phyloP scores from a whole-genome alignment of 805 yeast genomes.

The Scheffersomyces amazonensis region DNA sequence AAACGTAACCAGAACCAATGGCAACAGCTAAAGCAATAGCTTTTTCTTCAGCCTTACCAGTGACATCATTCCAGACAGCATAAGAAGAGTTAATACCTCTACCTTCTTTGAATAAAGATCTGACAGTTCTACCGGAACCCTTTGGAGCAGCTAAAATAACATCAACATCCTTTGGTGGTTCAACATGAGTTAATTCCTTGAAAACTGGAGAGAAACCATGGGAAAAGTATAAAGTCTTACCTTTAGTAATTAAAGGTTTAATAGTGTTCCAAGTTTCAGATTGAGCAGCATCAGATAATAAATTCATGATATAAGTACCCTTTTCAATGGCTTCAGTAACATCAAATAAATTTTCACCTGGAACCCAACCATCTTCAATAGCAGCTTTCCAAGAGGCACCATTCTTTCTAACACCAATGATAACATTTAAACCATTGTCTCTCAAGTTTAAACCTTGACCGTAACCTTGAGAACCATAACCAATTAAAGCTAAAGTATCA shows the following conservation, averaged over 20 bases:
- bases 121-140: constrained; percentile 99
- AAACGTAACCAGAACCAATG: constrained; percentile 99
- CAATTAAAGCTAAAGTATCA: constrained; percentile 95
- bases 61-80: constrained; percentile 99
- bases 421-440: constrained; percentile 97
- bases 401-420: constrained; percentile 96
- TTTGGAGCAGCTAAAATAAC: constrained; percentile 99
- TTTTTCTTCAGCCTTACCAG: constrained; percentile 99
- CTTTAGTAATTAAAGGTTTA: constrained; percentile 92
- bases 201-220: constrained; percentile 99
- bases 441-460: constrained; percentile 99
- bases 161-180: constrained; percentile 90
- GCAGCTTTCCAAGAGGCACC: constrained; percentile 99
- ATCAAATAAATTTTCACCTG: constrained; percentile 96
- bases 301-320: constrained; percentile 96
- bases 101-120: constrained; percentile 99
- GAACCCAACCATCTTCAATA: constrained; percentile 99
- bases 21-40: constrained; percentile 98
- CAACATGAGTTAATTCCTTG: constrained; percentile 96
- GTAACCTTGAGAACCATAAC: constrained; percentile 99
- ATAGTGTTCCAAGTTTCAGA: constrained; percentile 93
- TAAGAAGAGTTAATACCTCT: constrained; percentile 99
- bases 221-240: constrained; percentile 97
- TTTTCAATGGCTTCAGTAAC: constrained; percentile 88
- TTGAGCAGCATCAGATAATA: constrained; percentile 99